Percentiles rank a stretch among this genome's conserved stretches.
Evolutionary conservation across 2,329 filamentous ascomycete species (phyloP).

Genomic region (Aspergillus hortae): DNA sequence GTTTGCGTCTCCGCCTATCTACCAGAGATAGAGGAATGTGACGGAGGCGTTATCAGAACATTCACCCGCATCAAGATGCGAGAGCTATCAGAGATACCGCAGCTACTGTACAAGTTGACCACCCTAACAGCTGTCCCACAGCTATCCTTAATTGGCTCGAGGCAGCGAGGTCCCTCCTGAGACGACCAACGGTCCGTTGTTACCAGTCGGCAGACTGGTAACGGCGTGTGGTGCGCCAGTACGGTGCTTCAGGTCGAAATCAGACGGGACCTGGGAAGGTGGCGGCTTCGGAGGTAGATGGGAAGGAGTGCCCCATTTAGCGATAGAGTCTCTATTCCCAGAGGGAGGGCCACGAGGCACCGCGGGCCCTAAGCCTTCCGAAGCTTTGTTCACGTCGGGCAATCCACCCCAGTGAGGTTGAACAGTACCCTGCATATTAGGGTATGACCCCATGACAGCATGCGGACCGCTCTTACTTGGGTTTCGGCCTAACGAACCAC

Average conservation of each 20-base stretch:
- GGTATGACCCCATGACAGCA: conserved; percentile 23
- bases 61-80: neutral
- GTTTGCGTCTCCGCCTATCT: neutral
- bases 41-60: neutral
- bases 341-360: conserved; percentile 18
- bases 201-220: conserved; percentile 20
- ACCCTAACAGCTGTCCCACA: neutral
- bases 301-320: conserved; percentile 50
- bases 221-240: conserved; percentile 19
- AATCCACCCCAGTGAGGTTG: conserved; percentile 29
- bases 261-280: conserved; percentile 43
- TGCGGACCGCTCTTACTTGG: conserved; percentile 29
- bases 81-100: neutral
- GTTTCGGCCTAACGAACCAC: conserved; percentile 34
- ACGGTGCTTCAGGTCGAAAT: conserved; percentile 39
- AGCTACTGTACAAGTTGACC: neutral
- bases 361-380: conserved; percentile 15
- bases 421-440: conserved; percentile 16
- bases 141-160: conserved; percentile 22
- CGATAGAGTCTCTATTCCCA: conserved; percentile 37
- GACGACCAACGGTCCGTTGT: conserved; percentile 37
- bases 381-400: conserved; percentile 21
- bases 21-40: conserved; percentile 6
- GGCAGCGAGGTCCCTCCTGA: conserved; percentile 31
- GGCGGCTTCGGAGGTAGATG: conserved; percentile 50